phyloP scores from a whole-genome alignment of 1,284 basidiomycete species.

The Tilletia indica region DNA sequence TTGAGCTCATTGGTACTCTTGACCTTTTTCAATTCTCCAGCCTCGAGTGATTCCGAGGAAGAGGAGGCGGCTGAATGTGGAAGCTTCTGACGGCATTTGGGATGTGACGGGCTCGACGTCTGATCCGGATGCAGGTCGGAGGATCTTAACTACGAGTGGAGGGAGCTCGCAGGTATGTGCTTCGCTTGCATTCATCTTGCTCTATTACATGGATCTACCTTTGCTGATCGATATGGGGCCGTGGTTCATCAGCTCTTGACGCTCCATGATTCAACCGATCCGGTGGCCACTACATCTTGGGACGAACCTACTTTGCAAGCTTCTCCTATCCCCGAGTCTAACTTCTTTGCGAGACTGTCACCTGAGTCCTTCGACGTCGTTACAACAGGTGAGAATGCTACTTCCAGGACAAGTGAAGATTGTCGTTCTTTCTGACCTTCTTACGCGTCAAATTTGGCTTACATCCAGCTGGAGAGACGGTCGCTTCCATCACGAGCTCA shows the following conservation, averaged over 20 bases:
- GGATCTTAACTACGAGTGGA: conserved; percentile 7
- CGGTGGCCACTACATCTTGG: neutral
- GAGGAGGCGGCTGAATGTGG: conserved; percentile 7
- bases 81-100: conserved; percentile 15
- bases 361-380: conserved; percentile 3
- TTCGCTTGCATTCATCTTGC: no score
- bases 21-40: no score
- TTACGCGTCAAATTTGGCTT: neutral
- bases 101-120: neutral
- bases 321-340: neutral
- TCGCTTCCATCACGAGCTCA: conserved; percentile 10
- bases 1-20: neutral
- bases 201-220: no score
- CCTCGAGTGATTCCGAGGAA: neutral
- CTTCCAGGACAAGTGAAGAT: no score
- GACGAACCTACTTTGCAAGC: conserved; percentile 1
- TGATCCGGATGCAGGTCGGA: neutral
- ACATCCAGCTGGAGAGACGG: neutral
- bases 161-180: neutral
- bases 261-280: neutral
- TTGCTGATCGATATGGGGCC: no score
- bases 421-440: neutral
- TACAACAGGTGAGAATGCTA: neutral
- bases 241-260: neutral
- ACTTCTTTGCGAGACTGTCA: conserved; percentile 10